Evolutionary conservation across 306 rosid species (phyloP).

Genomic region (Morella rubra): DNA sequence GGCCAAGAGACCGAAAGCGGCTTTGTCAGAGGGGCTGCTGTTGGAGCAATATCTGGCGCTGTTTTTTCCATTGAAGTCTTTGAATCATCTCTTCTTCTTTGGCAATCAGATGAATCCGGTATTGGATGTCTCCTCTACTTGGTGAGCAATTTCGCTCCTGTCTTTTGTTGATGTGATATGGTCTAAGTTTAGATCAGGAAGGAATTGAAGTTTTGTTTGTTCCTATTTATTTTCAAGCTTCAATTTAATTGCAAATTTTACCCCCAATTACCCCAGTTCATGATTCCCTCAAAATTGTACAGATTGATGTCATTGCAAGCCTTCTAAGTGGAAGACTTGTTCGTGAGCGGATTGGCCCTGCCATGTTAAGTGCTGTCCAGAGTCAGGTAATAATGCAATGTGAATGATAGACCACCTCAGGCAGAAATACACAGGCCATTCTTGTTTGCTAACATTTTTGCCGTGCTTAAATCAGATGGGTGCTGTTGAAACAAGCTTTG

Average conservation of each 20-base stretch:
- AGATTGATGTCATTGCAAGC: conserved; percentile 98
- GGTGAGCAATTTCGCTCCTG: conserved; percentile 52
- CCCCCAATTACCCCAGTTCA: conserved; percentile 8
- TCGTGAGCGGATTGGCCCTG: conserved; percentile 97
- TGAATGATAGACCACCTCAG: not conserved
- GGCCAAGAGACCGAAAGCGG: conserved; percentile 99
- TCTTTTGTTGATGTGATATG: conserved; percentile 11
- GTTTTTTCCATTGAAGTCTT: conserved; percentile 98
- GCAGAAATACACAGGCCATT: conserved; percentile 18
- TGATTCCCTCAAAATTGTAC: conserved; percentile 30
- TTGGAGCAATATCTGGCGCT: conserved; percentile 99
- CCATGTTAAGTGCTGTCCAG: conserved; percentile 98
- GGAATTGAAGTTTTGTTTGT: not conserved
- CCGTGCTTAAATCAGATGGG: conserved; percentile 66
- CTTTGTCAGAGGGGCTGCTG: conserved; percentile 96
- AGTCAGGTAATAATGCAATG: conserved; percentile 74
- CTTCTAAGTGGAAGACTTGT: conserved; percentile 93
- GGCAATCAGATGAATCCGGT: conserved; percentile 99
- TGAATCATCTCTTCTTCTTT: conserved; percentile 94
- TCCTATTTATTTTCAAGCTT: conserved; percentile 7
- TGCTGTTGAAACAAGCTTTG: conserved; percentile 80
- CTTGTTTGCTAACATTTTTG: conserved; percentile 29
- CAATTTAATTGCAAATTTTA: conserved; percentile 4
- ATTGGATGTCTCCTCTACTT: conserved; percentile 88
- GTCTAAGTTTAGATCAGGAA: conserved; percentile 6